Conservation (phyloP, 768 basidiomycete species). For the Leucocoprinus leucothites region DNA sequence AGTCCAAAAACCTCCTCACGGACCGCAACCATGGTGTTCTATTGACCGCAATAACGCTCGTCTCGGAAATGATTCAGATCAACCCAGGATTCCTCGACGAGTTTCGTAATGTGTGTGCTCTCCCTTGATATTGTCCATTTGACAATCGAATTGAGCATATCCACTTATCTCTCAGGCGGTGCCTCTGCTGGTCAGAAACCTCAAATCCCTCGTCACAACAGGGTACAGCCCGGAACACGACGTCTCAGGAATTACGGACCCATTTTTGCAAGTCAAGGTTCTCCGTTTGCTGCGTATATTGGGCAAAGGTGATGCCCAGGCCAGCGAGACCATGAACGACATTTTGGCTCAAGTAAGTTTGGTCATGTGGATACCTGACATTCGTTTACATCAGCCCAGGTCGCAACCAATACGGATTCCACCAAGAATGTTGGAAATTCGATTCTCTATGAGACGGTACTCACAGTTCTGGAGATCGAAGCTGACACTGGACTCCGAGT, state of each 20-base stretch:
- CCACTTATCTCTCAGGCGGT: constrained; percentile 59
- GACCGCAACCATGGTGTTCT: constrained; percentile 98
- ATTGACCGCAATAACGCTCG: constrained; percentile 89
- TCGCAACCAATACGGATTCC: constrained; percentile 98
- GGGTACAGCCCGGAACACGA: constrained; percentile 99
- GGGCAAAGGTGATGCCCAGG: constrained; percentile 78
- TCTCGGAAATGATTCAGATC: constrained; percentile 89
- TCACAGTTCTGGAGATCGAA: constrained; percentile 95
- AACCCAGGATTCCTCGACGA: constrained; percentile 74
- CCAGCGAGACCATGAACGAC: constrained; percentile 97
- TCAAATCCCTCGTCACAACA: constrained; percentile 92
- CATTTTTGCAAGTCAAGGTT: constrained; percentile 92
- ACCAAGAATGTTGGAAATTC: constrained; percentile 98
- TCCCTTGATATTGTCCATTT: neutral
- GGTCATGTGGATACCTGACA: neutral
- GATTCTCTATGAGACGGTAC: constrained; percentile 95
- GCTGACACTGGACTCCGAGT: constrained; percentile 94
- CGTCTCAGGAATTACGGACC: constrained; percentile 98
- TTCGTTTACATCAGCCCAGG: constrained; percentile 40
- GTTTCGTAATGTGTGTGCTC: constrained; percentile 77
- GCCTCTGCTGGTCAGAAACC: constrained; percentile 87
- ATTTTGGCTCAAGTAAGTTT: constrained; percentile 83
- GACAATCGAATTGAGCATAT: neutral
- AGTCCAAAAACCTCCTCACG: constrained; percentile 86
- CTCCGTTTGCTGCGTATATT: constrained; percentile 86